A percentile compares a stretch with the other conserved stretches of the same genome.
Conservation (phyloP, 2,329 filamentous ascomycete species). For the Cucurbitaria berberidis region DNA sequence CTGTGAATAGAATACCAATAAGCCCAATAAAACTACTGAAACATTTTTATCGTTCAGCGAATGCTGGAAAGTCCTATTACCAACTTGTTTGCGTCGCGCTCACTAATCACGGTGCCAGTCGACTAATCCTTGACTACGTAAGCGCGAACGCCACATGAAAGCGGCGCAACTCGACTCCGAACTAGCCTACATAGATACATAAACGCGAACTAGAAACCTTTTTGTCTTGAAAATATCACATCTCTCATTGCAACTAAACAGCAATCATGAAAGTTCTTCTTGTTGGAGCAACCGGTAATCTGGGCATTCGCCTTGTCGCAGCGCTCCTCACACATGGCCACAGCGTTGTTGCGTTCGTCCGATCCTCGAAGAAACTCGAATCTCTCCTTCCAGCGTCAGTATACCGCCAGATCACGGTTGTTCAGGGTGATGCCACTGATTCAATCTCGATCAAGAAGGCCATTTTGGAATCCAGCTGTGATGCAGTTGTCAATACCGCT, state of each 20-base stretch:
- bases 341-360: conserved; percentile 49
- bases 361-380: conserved; percentile 48
- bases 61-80: too few relatives aligned
- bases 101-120: too few relatives aligned
- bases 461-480: conserved; percentile 47
- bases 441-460: conserved; percentile 42
- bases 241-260: background rate
- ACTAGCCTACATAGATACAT: too few relatives aligned
- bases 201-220: too few relatives aligned
- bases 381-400: conserved; percentile 44
- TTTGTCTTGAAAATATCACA: too few relatives aligned
- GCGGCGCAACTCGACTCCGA: too few relatives aligned
- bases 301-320: conserved; percentile 47
- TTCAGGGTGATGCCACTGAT: conserved; percentile 50
- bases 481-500: conserved; percentile 51
- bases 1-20: too few relatives aligned
- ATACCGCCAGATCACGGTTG: conserved; percentile 40
- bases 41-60: too few relatives aligned
- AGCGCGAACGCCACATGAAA: too few relatives aligned
- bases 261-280: conserved; percentile 50
- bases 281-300: conserved; percentile 50
- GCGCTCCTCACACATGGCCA: conserved; percentile 48
- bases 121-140: too few relatives aligned
- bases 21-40: too few relatives aligned
- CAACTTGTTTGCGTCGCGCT: too few relatives aligned